phyloP scores from a whole-genome alignment of 2,329 filamentous ascomycete species.

The Alternaria alternata region DNA sequence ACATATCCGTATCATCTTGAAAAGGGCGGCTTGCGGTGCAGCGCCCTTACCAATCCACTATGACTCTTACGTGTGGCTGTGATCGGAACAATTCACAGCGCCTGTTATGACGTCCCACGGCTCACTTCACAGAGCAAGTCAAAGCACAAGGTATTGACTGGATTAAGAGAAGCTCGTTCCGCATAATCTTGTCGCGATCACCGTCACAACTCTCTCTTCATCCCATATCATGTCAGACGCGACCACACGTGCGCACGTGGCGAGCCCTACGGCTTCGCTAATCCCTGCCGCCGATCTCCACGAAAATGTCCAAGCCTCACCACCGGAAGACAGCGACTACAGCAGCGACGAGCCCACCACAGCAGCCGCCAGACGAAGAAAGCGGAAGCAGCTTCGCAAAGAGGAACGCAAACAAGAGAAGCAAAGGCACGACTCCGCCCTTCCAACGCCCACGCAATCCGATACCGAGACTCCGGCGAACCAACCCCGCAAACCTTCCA shows the following conservation, averaged over 20 bases:
- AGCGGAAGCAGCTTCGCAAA: conserved; percentile 40
- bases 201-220: background rate
- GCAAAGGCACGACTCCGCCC: conserved; percentile 15
- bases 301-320: conserved; percentile 29
- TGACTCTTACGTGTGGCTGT: conserved; percentile 50
- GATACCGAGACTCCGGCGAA: conserved; percentile 23
- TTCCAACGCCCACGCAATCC: conserved; percentile 29
- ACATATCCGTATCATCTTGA: background rate
- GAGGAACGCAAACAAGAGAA: conserved; percentile 36
- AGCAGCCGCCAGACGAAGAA: conserved; percentile 12
- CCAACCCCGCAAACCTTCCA: conserved; percentile 21
- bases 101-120: conserved; percentile 11
- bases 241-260: conserved; percentile 48
- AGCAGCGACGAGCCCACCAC: conserved; percentile 9
- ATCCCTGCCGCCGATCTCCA: conserved; percentile 32
- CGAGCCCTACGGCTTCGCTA: conserved; percentile 23
- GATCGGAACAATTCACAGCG: conserved; percentile 28
- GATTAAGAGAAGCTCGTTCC: background rate
- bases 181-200: background rate
- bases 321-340: conserved; percentile 12
- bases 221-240: conserved; percentile 34
- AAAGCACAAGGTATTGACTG: background rate
- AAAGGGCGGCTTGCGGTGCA: conserved; percentile 33
- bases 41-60: conserved; percentile 45
- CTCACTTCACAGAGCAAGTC: background rate